Base-by-base conservation (phyloP, 2,329 filamentous ascomycete genomes). In the Hymenoscyphus repandus region DNA sequence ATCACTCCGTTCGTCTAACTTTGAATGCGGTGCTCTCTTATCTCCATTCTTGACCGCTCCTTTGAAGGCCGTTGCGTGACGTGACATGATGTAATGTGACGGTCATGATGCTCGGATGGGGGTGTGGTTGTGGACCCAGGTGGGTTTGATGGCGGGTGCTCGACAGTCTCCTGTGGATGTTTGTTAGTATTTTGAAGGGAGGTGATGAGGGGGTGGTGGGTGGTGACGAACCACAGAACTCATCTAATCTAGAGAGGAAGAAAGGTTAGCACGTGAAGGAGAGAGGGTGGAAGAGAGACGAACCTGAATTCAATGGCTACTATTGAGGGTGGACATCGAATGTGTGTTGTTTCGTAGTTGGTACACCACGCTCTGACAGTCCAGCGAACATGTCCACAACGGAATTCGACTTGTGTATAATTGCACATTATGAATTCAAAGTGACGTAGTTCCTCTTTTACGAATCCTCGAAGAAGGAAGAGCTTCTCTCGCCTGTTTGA, bases 371-470 rank as follows among this genome's bases (percentile, higher is more conserved):
- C 75, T 56, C 75, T 70, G 41, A 80, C 77, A 7, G 74, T 75
- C 58, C 74, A 80, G 32, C 77, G 72, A 51, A 76, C 66, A 64
- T 82, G 77, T 45, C 71, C 71, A 65, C 78, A 82, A 37, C 71
- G 69, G 62, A 77, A 81, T 53, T 79, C 74, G 49, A 81, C 77
- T 65, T 80, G 74, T 18, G 74, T 80, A 58, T 80, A 80, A 63
- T 80, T 77, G 64, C 78, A 82, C 78, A 81, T 81, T 45, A 48
- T 66, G 55, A 32, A 15, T 31, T 36, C 30, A 27, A 18, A 18
- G 34, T 4, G 12, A 37, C 22, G 22, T 4, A 7, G 22, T n/a
- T n/a, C 22, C 22, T 32, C 13, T 32, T 43, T 43, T 27, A 5
- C 13, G 17, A 13, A 31, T 43, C 22, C 22, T 43, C 10, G 43